Conservation (phyloP, 768 basidiomycete genomes). For the Naganishia friedmannii region DNA sequence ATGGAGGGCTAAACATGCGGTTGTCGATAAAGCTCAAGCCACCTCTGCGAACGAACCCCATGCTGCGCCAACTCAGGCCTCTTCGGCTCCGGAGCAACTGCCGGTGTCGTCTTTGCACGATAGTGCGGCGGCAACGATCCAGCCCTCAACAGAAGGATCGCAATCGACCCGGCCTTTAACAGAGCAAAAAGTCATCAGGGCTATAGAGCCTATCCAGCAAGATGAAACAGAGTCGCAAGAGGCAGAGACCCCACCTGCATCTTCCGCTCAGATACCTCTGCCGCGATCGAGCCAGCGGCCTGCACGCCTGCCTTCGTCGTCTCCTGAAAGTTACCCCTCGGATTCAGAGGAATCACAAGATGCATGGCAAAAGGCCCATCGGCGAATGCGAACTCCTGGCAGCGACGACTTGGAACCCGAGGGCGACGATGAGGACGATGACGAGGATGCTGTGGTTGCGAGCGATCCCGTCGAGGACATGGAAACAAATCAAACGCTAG, state of each 20-base stretch:
- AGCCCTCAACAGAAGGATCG: neutral
- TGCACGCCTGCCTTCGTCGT: constrained; percentile 17
- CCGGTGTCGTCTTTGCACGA: neutral
- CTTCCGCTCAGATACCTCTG: constrained; percentile 10
- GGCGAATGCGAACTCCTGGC: constrained; percentile 2
- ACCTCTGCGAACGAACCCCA: neutral
- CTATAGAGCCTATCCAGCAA: neutral
- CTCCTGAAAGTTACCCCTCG: constrained; percentile 14
- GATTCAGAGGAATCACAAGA: constrained; percentile 19
- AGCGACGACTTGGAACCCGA: constrained; percentile 11
- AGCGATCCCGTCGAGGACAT: neutral
- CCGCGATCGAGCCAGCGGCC: neutral
- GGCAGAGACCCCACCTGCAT: constrained; percentile 9
- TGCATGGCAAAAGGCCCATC: constrained; percentile 15
- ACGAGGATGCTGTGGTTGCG: neutral
- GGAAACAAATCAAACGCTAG: neutral
- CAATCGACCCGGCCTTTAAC: neutral
- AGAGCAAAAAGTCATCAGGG: neutral
- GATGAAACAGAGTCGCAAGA: neutral
- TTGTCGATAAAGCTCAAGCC: neutral
- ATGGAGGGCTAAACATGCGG: constrained; percentile 1
- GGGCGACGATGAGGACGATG: constrained; percentile 17
- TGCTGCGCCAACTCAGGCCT: neutral
- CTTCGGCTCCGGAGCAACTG: neutral
- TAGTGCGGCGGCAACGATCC: neutral